Percentiles rank a stretch among this genome's conserved stretches.
phyloP scores from a whole-genome alignment of 1,139 yeast genomes.

The Taphrina flavorubra region DNA sequence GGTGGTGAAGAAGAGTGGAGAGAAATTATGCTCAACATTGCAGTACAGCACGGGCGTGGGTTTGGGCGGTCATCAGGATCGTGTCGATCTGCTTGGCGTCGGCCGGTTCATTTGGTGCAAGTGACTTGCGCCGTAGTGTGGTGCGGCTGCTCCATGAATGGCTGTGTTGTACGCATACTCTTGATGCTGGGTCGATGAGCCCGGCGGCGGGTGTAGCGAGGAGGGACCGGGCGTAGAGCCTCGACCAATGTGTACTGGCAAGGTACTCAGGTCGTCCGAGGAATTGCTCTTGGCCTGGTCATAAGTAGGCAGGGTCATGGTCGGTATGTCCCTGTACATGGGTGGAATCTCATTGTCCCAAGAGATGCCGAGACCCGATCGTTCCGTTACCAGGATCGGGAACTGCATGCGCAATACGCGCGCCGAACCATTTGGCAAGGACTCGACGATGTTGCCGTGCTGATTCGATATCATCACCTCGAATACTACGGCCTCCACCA shows the following conservation, averaged over 20 bases:
- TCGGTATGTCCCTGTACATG: slow-evolving; percentile 74
- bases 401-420: slow-evolving; percentile 94
- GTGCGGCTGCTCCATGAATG: slow-evolving; percentile 8
- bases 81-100: slow-evolving; percentile 5
- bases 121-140: slow-evolving; percentile 15
- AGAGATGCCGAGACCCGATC: slow-evolving; percentile 93
- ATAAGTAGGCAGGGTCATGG: slow-evolving; percentile 66
- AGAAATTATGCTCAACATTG: not conserved
- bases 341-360: slow-evolving; percentile 99
- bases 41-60: no score
- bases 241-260: slow-evolving; percentile 29
- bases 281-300: slow-evolving; percentile 34
- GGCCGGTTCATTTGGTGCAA: slow-evolving; percentile 25
- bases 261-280: slow-evolving; percentile 25
- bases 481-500: slow-evolving; percentile 89
- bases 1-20: no score
- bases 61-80: not conserved
- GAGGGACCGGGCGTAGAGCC: slow-evolving; percentile 29
- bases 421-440: slow-evolving; percentile 71
- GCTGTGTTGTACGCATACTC: not conserved
- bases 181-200: slow-evolving; percentile 24
- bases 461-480: slow-evolving; percentile 65
- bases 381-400: slow-evolving; percentile 75
- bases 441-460: slow-evolving; percentile 43
- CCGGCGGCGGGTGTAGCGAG: slow-evolving; percentile 6